Base-by-base conservation (phyloP, 179 eudicot genomes). In the Carnegiea gigantea region DNA sequence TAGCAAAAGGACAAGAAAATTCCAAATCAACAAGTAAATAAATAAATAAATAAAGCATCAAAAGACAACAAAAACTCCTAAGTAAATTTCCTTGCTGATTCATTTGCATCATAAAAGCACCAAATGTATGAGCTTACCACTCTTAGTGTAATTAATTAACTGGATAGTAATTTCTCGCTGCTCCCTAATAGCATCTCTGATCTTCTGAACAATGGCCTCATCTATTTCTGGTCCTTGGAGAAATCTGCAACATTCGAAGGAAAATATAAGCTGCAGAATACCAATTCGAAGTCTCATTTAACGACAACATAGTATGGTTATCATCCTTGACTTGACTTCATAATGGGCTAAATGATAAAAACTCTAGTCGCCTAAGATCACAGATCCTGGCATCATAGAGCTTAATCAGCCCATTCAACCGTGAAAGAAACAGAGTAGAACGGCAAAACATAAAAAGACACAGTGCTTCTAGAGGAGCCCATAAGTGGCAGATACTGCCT, bases 141-240 rank as follows among this genome's bases (percentile, higher is more conserved):
- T 88, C 83, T 86, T 88, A n/a, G 89, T 87, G 78, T 88, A 88
- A 72, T 88, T 88, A 46, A 88, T 88, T 80, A 88, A 81, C 85
- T 88, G 91, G 77, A 88, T 89, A 10, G 91, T 88, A 24, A 86
- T 83, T 53, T 88, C 89, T 83, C 88, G 83, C 79, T 88, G 89
- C 15, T 88, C 91, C 78, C 57, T 88, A 36, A 88, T 88, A 73
- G 91, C 91, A 70, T 88, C 91, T 85, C 91, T 79, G 65, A 88
- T 86, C 77, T 82, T 86, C 73, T 88, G 89, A 75, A 88, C 89
- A 28, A 89, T 88, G 70, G 86, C 82, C 77, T 88, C 88, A 79
- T 88, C 91, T 38, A 89, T 88, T 79, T 88, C 91, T 18, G 91
- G 91, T 79, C 91, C 91, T 76, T 88, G 91, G 78, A 88, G 91